Base-by-base conservation (phyloP, 192 early-diverging fungal species). In the Haplosporangium gracile region DNA sequence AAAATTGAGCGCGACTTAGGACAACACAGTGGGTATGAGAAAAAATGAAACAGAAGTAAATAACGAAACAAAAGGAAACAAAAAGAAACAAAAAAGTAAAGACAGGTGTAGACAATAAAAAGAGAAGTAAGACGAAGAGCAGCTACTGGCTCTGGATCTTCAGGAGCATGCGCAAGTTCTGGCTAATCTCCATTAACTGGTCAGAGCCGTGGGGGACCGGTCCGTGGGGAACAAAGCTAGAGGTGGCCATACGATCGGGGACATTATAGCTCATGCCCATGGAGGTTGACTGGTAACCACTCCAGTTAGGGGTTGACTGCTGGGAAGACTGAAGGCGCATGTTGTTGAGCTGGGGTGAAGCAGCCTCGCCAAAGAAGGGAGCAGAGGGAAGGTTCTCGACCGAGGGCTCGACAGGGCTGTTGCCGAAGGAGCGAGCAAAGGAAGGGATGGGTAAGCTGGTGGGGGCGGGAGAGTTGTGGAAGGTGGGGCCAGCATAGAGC, bases 381-480 rank as follows among this genome's bases (percentile, higher is more conserved):
- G 49, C 24, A 22, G 85, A 57, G 20, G 80, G 73, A 10, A 77
- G 49, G 36, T 36, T 73, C 34, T 78, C 85, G 7, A 75, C 70
- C 36, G 65, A 18, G 38, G 78, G 72, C 82, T 81, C 77, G 1
- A 68, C 34, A 69, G 85, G 78, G 20, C 68, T 86, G 55, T 51
- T 73, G 3, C 55, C 70, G 47, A 71, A 22, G 45, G 80, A 78
- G 73, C 82, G 74, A 36, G 70, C 68, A 47, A 90, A 90, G 63
- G 90, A 77, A 36, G 92, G 92, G 60, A 93, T 88, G 15, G 92
- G 92, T 45, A 93, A 74, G 5, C 89, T 81, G 71, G 89, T 89
- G 22, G 92, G 90, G 34, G 91, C 89, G 78, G 92, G 92, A 22
- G 92, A 82, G 70, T 93, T 93, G 60, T 91, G 89, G 81, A 93